Conservation (phyloP, 2,329 filamentous ascomycete genomes). For the Ceratocystis smalleyi region DNA sequence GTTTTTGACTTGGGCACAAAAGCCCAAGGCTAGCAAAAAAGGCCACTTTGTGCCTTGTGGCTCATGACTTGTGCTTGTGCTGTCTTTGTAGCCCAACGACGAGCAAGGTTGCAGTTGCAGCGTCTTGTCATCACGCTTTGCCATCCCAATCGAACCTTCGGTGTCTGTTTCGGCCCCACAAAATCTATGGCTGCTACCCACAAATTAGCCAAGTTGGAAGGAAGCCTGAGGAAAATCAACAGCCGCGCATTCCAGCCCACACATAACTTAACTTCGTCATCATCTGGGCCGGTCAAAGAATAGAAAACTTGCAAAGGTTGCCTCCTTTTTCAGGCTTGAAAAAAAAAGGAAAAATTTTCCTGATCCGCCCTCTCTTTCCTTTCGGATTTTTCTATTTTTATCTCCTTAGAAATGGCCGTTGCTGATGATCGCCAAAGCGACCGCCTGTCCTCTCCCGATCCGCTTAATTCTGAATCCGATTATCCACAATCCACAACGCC, state of each 20-base stretch:
- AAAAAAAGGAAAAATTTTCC: not conserved
- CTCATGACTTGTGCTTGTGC: not conserved
- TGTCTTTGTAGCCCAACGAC: not conserved
- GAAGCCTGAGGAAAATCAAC: slow-evolving; percentile 1
- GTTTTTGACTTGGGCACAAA: not conserved
- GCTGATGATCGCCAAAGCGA: not conserved
- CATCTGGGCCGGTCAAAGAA: not conserved
- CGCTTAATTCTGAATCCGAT: slow-evolving; percentile 15
- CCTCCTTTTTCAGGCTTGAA: slow-evolving; percentile 2
- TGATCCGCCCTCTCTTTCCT: not conserved
- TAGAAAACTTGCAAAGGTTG: not conserved
- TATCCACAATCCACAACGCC: not conserved
- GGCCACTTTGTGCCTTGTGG: not conserved
- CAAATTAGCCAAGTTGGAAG: not conserved
- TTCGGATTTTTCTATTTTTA: not conserved
- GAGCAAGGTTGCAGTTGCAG: not conserved
- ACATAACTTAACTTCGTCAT: not conserved
- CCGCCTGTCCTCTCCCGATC: slow-evolving; percentile 14
- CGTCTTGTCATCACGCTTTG: not conserved
- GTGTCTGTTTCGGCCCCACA: not conserved
- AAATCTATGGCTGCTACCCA: not conserved
- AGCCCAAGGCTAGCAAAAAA: not conserved
- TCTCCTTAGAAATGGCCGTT: not conserved
- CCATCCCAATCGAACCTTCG: not conserved
- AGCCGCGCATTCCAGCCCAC: slow-evolving; percentile 1